Percentiles rank a stretch among this genome's conserved stretches.
phyloP scores from a whole-genome alignment of 2,329 filamentous ascomycete genomes.

The Diaporthe velutina region DNA sequence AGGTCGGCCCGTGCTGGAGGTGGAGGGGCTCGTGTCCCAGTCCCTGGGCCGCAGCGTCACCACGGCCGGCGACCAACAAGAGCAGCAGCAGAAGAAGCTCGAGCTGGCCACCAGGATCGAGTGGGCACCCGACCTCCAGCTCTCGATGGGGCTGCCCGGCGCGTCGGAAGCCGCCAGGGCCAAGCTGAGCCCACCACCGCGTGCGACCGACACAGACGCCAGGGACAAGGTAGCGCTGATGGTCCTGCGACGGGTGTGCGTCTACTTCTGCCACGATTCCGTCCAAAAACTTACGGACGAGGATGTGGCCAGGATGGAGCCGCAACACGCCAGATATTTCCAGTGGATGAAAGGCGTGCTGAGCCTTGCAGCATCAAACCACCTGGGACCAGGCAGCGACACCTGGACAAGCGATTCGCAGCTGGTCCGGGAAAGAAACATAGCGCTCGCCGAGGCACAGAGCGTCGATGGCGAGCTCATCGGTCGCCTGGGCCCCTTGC shows the following conservation, averaged over 20 bases:
- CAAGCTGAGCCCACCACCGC: constrained; percentile 1
- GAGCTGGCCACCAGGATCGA: not conserved
- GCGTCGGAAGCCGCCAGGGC: not conserved
- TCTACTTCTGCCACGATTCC: constrained; percentile 35
- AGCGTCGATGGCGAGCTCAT: constrained; percentile 48
- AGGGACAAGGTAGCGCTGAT: no score
- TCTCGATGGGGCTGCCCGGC: not conserved
- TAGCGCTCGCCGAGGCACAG: constrained; percentile 36
- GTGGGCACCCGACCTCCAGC: not conserved
- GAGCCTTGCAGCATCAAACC: not conserved
- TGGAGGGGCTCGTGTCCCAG: not conserved
- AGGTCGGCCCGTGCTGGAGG: not conserved
- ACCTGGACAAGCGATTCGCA: not conserved
- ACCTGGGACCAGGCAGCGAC: constrained; percentile 1
- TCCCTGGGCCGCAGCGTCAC: not conserved
- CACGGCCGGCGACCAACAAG: no score
- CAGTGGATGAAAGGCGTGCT: constrained; percentile 19
- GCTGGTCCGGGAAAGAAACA: not conserved
- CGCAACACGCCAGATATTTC: constrained; percentile 3
- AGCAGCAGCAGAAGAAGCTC: no score
- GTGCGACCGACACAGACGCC: not conserved
- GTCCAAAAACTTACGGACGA: not conserved
- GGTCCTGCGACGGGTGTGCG: constrained; percentile 20
- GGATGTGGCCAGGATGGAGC: not conserved
- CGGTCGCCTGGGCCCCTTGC: constrained; percentile 46